Evolutionary conservation across 495 filamentous ascomycete species (phyloP).

Genomic region (Astrothelium subdiscretum): DNA sequence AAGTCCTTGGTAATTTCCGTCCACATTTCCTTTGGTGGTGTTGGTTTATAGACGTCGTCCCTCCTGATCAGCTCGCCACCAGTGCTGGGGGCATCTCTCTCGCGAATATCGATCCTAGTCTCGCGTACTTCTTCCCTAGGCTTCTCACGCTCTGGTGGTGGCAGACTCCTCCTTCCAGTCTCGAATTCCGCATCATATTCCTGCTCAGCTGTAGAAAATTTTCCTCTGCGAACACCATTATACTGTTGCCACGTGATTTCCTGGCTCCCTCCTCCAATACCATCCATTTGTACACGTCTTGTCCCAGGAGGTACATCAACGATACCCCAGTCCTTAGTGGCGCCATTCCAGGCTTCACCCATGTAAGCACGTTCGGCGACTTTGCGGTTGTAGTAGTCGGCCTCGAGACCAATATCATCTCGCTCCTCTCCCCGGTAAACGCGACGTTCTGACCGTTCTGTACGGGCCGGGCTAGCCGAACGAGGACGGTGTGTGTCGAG

Average conservation of each 20-base stretch:
- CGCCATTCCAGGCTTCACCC: slow-evolving; percentile 57
- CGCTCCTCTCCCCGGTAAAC: slow-evolving; percentile 8
- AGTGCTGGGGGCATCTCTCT: slow-evolving; percentile 10
- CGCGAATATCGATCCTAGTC: slow-evolving; percentile 25
- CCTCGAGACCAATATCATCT: slow-evolving; percentile 41
- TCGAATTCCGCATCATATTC: slow-evolving; percentile 16
- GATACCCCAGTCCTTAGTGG: slow-evolving; percentile 61
- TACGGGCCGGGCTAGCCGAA: slow-evolving; percentile 7
- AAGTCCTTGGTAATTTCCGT: slow-evolving; percentile 95
- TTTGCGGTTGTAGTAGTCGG: slow-evolving; percentile 53
- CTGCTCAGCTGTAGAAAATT: slow-evolving; percentile 49
- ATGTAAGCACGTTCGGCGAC: slow-evolving; percentile 46
- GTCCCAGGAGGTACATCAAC: slow-evolving; percentile 74
- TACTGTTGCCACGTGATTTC: slow-evolving; percentile 68
- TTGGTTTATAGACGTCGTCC: slow-evolving; percentile 3
- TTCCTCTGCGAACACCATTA: slow-evolving; percentile 59
- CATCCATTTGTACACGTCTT: slow-evolving; percentile 62
- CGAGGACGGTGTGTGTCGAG: slow-evolving; percentile 4
- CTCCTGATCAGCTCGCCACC: slow-evolving; percentile 5
- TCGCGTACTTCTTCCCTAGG: slow-evolving; percentile 33
- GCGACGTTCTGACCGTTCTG: slow-evolving; percentile 13
- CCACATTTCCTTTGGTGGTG: slow-evolving; percentile 53
- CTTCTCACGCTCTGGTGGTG: slow-evolving; percentile 14
- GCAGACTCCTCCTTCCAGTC: slow-evolving; percentile 13
- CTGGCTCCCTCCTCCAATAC: slow-evolving; percentile 51